Percentiles rank a stretch among this genome's conserved stretches.
Evolutionary conservation across 257 asterid genomes (phyloP).

Genomic region (Phtheirospermum japonicum): DNA sequence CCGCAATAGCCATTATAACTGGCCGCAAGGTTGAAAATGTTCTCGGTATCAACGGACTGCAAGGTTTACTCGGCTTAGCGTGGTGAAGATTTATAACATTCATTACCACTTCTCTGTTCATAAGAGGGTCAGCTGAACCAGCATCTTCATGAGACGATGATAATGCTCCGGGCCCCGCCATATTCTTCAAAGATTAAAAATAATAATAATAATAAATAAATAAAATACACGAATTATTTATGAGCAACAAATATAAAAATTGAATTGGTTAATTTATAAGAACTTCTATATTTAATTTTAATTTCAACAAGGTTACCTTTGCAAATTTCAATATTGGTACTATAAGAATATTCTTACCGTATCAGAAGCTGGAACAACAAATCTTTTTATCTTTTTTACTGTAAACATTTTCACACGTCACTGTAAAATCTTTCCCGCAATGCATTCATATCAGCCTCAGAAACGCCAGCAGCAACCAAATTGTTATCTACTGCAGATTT

Average conservation of each 20-base stretch:
- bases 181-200: conserved; percentile 25
- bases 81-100: conserved; percentile 32
- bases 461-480: conserved; percentile 33
- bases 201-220: neutral
- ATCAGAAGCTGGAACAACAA: conserved; percentile 29
- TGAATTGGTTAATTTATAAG: neutral
- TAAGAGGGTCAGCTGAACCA: conserved; percentile 51
- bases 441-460: conserved; percentile 45
- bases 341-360: conserved; percentile 39
- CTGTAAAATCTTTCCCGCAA: conserved; percentile 33
- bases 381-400: conserved; percentile 24
- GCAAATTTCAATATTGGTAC: neutral
- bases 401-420: conserved; percentile 24
- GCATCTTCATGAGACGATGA: conserved; percentile 26
- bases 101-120: conserved; percentile 52
- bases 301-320: neutral
- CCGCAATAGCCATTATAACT: conserved; percentile 40
- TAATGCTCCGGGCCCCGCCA: conserved; percentile 21
- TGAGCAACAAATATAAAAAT: neutral
- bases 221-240: neutral
- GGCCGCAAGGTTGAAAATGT: conserved; percentile 42
- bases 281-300: neutral
- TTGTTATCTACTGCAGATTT: conserved; percentile 37
- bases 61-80: conserved; percentile 35
- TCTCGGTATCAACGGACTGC: conserved; percentile 35